Percentiles rank a stretch among this genome's conserved stretches.
Conservation (phyloP, 2,329 filamentous ascomycete species). For the Colletotrichum noveboracense region DNA sequence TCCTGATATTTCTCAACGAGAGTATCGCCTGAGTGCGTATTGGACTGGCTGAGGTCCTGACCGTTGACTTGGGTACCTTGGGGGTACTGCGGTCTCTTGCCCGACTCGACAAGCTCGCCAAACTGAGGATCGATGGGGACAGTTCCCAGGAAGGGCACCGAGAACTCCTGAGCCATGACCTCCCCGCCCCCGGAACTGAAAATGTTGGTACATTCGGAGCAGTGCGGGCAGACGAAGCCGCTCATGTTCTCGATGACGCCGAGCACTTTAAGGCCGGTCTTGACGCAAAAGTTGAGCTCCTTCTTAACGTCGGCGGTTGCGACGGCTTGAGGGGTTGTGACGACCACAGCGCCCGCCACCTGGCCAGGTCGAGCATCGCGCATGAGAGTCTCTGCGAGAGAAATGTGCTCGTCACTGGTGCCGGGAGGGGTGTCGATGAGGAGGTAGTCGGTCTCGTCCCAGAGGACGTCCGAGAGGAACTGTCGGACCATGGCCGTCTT, state of each 20-base stretch:
- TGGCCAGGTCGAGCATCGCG: constrained; percentile 67
- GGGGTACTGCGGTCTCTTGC: constrained; percentile 68
- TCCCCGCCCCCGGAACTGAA: constrained; percentile 91
- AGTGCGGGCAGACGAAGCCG: constrained; percentile 83
- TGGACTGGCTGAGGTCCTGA: constrained; percentile 48
- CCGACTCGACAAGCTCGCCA: constrained; percentile 83
- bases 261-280: constrained; percentile 79
- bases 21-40: constrained; percentile 27
- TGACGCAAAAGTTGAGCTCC: constrained; percentile 90
- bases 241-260: constrained; percentile 98
- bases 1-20: constrained; percentile 75
- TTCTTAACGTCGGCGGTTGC: constrained; percentile 93
- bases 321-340: constrained; percentile 95
- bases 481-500: constrained; percentile 99
- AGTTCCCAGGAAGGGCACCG: constrained; percentile 81
- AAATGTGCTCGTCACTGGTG: constrained; percentile 97
- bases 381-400: constrained; percentile 84
- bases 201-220: constrained; percentile 87
- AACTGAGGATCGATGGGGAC: constrained; percentile 95
- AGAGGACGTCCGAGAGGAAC: constrained; percentile 90
- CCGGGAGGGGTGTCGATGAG: constrained; percentile 96
- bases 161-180: constrained; percentile 87
- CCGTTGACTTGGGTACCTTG: constrained; percentile 69
- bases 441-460: constrained; percentile 87
- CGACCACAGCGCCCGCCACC: constrained; percentile 86